Conservation (phyloP, 2,329 filamentous ascomycete species). For the Grosmannia huntii region DNA sequence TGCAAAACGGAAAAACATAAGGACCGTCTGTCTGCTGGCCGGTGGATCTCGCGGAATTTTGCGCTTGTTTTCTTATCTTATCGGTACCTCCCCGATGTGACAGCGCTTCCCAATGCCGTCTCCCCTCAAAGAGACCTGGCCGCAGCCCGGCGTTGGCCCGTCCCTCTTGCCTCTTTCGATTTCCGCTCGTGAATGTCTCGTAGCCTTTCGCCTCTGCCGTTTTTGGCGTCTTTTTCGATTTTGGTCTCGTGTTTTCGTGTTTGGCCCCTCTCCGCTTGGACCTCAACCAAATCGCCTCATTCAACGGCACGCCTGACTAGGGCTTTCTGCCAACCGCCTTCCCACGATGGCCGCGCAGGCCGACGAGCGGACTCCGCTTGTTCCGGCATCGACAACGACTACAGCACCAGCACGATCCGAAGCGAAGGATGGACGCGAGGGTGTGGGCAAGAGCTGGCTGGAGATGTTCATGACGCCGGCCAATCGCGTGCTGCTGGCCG, state of each 20-base stretch:
- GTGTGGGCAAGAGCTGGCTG: neutral
- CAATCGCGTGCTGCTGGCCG: constrained; percentile 41
- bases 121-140: neutral
- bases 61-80: neutral
- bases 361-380: constrained; percentile 2
- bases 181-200: neutral
- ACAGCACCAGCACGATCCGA: neutral
- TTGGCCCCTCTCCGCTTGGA: neutral
- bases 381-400: neutral
- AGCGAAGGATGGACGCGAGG: neutral
- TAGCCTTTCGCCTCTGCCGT: neutral
- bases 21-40: too few relatives aligned
- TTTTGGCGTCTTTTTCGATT: neutral
- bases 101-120: neutral
- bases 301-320: neutral
- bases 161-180: neutral
- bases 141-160: neutral
- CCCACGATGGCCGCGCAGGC: neutral
- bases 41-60: neutral
- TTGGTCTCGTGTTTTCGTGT: neutral
- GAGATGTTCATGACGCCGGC: constrained; percentile 9
- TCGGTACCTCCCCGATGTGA: neutral
- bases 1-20: too few relatives aligned
- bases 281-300: too few relatives aligned
- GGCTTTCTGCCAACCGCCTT: too few relatives aligned